Evolutionary conservation across 306 rosid genomes (phyloP).

Genomic region (Morella rubra): DNA sequence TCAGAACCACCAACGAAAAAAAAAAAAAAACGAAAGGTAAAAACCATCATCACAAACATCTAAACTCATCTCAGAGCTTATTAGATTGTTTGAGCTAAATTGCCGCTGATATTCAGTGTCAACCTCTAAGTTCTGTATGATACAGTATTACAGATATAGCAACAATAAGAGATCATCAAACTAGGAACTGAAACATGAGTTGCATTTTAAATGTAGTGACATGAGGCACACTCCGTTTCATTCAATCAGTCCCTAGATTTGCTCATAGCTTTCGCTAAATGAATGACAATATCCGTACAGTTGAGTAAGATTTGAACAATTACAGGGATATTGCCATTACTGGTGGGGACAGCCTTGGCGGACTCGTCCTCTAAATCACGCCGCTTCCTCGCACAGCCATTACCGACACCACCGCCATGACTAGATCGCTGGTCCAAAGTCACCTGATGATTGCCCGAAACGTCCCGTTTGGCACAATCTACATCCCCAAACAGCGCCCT

Average conservation of each 20-base stretch:
- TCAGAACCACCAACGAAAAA: not conserved
- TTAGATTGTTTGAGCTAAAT: not conserved
- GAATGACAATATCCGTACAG: too few species aligned
- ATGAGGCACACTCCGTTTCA: not conserved
- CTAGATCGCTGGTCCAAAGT: constrained; percentile 37
- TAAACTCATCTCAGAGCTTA: not conserved
- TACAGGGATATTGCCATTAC: constrained; percentile 66
- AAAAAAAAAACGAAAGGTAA: not conserved
- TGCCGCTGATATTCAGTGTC: not conserved
- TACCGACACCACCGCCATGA: constrained; percentile 24
- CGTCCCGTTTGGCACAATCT: constrained; percentile 39
- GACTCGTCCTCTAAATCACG: constrained; percentile 56
- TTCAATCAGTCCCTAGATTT: constrained; percentile 1
- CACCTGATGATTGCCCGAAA: constrained; percentile 34
- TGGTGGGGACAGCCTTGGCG: constrained; percentile 50
- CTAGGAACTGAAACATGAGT: not conserved
- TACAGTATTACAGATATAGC: not conserved
- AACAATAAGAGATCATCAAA: not conserved
- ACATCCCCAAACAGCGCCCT: constrained; percentile 49
- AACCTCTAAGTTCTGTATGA: not conserved
- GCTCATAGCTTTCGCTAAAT: not conserved
- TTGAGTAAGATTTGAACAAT: not conserved
- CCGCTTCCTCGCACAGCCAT: constrained; percentile 40
- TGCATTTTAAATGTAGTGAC: not conserved
- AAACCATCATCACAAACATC: not conserved